phyloP scores from a whole-genome alignment of 2,329 filamentous ascomycete genomes.

The Waltergamsia citrina region DNA sequence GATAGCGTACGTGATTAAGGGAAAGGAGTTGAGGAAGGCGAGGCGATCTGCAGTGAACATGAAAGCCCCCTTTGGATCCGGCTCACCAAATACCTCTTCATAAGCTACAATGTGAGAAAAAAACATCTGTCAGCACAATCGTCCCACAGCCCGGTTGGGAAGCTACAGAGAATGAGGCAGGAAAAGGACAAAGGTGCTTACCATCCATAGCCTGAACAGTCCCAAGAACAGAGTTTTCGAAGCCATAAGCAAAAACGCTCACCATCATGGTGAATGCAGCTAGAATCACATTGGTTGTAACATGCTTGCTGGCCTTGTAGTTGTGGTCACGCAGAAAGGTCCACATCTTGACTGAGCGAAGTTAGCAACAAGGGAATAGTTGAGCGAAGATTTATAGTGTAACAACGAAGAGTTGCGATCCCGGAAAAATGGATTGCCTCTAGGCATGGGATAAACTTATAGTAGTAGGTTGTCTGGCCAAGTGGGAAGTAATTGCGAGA shows the following conservation, averaged over 20 bases:
- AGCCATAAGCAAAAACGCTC: conserved; percentile 12
- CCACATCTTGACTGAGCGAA: not conserved
- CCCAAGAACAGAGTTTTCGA: conserved; percentile 10
- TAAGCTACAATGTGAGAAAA: conserved; percentile 5
- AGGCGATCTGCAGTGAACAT: conserved; percentile 9
- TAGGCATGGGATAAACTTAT: too few species aligned
- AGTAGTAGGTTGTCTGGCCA: too few species aligned
- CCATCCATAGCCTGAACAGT: conserved; percentile 12
- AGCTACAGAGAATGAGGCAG: not conserved
- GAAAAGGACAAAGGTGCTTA: conserved; percentile 2
- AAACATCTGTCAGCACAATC: too few species aligned
- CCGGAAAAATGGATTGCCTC: too few species aligned
- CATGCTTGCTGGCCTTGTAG: conserved; percentile 8
- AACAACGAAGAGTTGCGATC: too few species aligned
- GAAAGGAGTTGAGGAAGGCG: conserved; percentile 12
- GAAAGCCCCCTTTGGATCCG: conserved; percentile 5
- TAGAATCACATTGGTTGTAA: conserved; percentile 10
- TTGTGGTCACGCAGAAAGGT: conserved; percentile 8
- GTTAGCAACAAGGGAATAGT: not conserved
- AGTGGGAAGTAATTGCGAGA: too few species aligned
- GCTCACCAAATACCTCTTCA: conserved; percentile 9
- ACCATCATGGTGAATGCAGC: conserved; percentile 10
- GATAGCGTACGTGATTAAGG: conserved; percentile 9
- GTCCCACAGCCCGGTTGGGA: too few species aligned
- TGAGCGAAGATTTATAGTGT: too few species aligned